Conservation (phyloP, 495 filamentous ascomycete species). For the Aspergillus saccharolyticus region DNA sequence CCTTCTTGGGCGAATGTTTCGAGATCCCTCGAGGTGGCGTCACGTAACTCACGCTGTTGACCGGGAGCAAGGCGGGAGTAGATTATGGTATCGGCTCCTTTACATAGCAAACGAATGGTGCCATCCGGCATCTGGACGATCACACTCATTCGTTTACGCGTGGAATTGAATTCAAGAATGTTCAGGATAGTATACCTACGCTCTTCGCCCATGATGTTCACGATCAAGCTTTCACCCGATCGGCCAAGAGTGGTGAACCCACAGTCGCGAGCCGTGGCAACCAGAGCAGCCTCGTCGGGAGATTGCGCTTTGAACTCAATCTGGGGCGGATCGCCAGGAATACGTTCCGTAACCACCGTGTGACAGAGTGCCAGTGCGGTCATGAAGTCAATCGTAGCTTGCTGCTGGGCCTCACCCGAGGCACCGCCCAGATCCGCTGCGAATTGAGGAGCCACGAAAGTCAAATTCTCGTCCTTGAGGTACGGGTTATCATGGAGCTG, state of each 20-base stretch:
- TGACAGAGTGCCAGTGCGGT: constrained; percentile 87
- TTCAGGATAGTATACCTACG: constrained; percentile 78
- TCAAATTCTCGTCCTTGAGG: constrained; percentile 77
- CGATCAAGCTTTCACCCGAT: constrained; percentile 63
- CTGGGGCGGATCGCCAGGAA: constrained; percentile 79
- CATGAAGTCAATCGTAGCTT: constrained; percentile 83
- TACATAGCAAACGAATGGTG: constrained; percentile 86
- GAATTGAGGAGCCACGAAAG: constrained; percentile 85
- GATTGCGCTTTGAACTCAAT: constrained; percentile 95
- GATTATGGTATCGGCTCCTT: constrained; percentile 93
- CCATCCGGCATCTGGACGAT: constrained; percentile 93
- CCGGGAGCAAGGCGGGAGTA: constrained; percentile 82
- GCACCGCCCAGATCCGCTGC: constrained; percentile 71
- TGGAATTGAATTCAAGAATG: constrained; percentile 93
- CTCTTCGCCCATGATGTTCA: constrained; percentile 82
- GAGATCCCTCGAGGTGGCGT: constrained; percentile 79
- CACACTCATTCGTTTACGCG: constrained; percentile 92
- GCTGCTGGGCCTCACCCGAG: constrained; percentile 65
- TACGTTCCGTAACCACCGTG: constrained; percentile 86
- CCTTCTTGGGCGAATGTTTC: constrained; percentile 94
- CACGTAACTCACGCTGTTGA: constrained; percentile 74
- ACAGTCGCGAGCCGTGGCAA: constrained; percentile 89
- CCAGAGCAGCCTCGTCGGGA: constrained; percentile 89
- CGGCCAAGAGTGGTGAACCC: constrained; percentile 87
- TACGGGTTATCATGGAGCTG: constrained; percentile 83